Conservation (phyloP, 140 eudicot genomes). For the Anethum foeniculum region DNA sequence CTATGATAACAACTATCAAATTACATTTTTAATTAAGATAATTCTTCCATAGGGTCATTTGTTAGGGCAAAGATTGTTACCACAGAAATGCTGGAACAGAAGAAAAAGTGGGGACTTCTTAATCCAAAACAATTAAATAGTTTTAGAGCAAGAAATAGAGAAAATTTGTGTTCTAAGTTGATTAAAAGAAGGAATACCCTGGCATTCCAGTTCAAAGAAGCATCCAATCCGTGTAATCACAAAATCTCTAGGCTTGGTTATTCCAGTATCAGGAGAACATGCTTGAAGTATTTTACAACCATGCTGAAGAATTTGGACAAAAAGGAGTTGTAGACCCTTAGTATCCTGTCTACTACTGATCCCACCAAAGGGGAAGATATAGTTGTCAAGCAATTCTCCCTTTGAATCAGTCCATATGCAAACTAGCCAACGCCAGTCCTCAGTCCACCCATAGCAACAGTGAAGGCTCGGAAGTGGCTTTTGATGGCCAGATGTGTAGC, state of each 20-base stretch:
- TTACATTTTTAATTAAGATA: not conserved
- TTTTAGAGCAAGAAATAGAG: not conserved
- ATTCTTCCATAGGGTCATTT: not conserved
- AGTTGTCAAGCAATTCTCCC: conserved; percentile 91
- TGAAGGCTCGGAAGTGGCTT: conserved; percentile 73
- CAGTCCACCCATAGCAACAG: conserved; percentile 99
- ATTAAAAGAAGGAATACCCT: conserved; percentile 40
- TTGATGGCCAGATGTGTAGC: conserved; percentile 57
- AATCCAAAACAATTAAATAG: not conserved
- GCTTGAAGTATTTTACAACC: conserved; percentile 96
- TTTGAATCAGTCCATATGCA: conserved; percentile 96
- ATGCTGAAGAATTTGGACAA: conserved; percentile 90
- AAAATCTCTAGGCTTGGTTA: conserved; percentile 75
- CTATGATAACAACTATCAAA: not conserved
- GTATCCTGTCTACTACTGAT: conserved; percentile 96
- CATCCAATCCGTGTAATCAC: conserved; percentile 84
- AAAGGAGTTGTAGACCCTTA: conserved; percentile 85
- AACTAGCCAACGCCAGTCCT: conserved; percentile 99
- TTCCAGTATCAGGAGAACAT: conserved; percentile 66
- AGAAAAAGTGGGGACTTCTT: not conserved
- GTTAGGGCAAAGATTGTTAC: not conserved
- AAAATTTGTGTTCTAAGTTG: not conserved
- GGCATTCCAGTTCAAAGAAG: conserved; percentile 95
- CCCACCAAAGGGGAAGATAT: conserved; percentile 93
- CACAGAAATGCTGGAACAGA: not conserved